Percentiles rank a stretch among this genome's conserved stretches.
Conservation (phyloP, 2,329 filamentous ascomycete genomes). For the Coniella vitis region DNA sequence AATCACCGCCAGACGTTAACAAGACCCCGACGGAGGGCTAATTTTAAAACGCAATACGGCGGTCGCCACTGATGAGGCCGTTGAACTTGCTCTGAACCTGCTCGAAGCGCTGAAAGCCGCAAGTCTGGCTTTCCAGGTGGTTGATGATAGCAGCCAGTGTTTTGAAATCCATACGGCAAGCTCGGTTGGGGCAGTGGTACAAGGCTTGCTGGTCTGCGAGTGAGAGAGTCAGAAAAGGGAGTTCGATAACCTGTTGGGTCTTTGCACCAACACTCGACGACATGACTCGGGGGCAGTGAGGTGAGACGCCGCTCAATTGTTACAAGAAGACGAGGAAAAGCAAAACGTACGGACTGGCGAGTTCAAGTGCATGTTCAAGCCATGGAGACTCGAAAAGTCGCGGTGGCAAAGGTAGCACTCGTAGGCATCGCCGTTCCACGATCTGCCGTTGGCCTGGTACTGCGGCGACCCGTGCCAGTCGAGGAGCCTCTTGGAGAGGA, state of each 20-base stretch:
- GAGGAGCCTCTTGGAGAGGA: constrained; percentile 46
- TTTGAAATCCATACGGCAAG: constrained; percentile 33
- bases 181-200: constrained; percentile 37
- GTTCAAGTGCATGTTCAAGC: constrained; percentile 46
- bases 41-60: too few species aligned
- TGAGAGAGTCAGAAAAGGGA: constrained; percentile 24
- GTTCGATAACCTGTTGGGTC: neutral
- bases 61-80: constrained; percentile 18
- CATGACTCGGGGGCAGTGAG: too few species aligned
- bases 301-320: too few species aligned
- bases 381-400: constrained; percentile 27
- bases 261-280: neutral
- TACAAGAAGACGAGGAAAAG: constrained; percentile 22
- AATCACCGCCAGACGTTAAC: too few species aligned
- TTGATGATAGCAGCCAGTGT: constrained; percentile 33
- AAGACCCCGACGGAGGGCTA: too few species aligned
- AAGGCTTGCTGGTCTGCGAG: constrained; percentile 29
- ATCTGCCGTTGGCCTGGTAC: constrained; percentile 30
- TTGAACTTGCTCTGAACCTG: constrained; percentile 25
- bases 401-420: constrained; percentile 49
- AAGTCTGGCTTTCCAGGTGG: constrained; percentile 38
- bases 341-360: constrained; percentile 40
- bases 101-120: constrained; percentile 32
- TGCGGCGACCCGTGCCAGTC: constrained; percentile 31
- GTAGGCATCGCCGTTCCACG: constrained; percentile 39